phyloP scores from a whole-genome alignment of 257 asterid species.

The Solanum ossicruentum region DNA sequence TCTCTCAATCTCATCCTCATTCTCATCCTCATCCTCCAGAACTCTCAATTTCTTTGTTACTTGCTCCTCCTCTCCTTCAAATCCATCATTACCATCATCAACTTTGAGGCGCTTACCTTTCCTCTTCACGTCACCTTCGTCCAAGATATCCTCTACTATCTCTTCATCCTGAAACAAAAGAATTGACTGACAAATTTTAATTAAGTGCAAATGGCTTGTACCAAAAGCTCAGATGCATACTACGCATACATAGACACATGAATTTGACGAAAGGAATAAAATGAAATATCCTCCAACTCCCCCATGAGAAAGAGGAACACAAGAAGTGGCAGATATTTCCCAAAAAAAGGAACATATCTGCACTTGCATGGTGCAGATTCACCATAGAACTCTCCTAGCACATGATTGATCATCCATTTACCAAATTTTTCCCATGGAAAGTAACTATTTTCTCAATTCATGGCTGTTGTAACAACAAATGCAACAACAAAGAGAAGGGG shows the following conservation, averaged over 20 bases:
- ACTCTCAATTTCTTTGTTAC: slow-evolving; percentile 2
- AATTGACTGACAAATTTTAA: neutral
- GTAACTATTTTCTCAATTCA: neutral
- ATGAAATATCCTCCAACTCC: neutral
- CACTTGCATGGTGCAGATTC: neutral
- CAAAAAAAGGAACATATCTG: neutral
- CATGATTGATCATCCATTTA: neutral
- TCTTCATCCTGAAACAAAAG: neutral
- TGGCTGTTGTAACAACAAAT: neutral
- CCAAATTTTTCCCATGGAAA: neutral
- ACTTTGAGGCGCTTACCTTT: neutral
- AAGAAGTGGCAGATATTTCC: neutral
- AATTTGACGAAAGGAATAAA: neutral
- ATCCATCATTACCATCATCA: neutral
- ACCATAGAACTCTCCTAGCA: neutral
- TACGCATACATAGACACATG: neutral
- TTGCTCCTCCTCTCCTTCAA: slow-evolving; percentile 6
- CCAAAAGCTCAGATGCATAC: neutral
- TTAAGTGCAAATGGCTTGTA: neutral
- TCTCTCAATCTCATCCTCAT: slow-evolving; percentile 7
- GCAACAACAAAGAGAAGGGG: neutral
- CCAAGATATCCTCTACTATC: neutral
- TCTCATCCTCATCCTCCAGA: neutral
- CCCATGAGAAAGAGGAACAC: neutral
- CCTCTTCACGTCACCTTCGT: neutral